These are phyloP conservation scores for Mortierella polycephala DNA, from an alignment of 371 early-diverging fungal species.

Conservation along the genomic window DNA sequence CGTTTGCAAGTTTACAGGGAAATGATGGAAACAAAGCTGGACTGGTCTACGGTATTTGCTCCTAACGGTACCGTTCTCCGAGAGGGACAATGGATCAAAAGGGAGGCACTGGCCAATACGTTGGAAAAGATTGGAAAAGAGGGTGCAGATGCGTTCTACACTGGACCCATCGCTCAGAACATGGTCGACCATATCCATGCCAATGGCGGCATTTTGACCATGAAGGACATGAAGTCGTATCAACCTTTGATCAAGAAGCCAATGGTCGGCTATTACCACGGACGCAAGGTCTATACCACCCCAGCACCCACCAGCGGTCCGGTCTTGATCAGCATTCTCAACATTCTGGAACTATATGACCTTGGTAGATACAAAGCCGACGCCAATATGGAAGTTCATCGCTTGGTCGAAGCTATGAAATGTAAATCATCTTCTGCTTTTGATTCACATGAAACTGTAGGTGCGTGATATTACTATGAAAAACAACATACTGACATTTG, in stretches of 20 bases:
- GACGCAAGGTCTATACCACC: constrained; percentile 70
- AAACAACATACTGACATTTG: background rate
- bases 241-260: constrained; percentile 68
- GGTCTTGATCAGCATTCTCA: constrained; percentile 83
- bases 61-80: constrained; percentile 70
- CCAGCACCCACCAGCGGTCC: constrained; percentile 86
- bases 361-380: constrained; percentile 64
- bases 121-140: constrained; percentile 80
- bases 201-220: constrained; percentile 86
- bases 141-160: constrained; percentile 90
- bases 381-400: constrained; percentile 73
- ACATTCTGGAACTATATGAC: constrained; percentile 87
- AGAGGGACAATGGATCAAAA: constrained; percentile 80
- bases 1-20: constrained; percentile 55
- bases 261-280: constrained; percentile 78
- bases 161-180: constrained; percentile 81
- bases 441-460: too few relatives aligned
- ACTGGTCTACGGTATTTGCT: constrained; percentile 69
- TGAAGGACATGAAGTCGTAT: constrained; percentile 84
- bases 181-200: constrained; percentile 75
- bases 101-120: constrained; percentile 82
- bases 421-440: constrained; percentile 42
- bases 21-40: constrained; percentile 56
- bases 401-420: constrained; percentile 93
- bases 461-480: background rate